These are phyloP conservation scores for Coemansia sp. DNA, from an alignment of 192 early-diverging fungal species.

Conservation along the genomic window DNA sequence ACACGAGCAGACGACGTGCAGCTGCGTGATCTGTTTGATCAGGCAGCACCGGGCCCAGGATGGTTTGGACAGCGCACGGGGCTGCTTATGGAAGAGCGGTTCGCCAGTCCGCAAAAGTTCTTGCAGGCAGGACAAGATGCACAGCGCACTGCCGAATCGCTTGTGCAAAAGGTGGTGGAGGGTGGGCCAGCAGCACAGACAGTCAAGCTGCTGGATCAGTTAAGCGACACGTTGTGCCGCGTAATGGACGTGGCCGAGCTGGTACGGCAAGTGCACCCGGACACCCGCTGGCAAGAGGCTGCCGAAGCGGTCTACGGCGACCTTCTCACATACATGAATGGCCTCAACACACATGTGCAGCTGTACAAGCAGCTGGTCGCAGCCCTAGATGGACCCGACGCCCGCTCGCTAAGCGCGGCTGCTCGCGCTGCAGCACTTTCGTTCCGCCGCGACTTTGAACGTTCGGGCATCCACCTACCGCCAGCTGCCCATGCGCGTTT, in stretches of 20 bases:
- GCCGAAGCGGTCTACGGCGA: constrained; percentile 75
- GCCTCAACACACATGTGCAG: constrained; percentile 86
- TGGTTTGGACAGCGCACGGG: constrained; percentile 53
- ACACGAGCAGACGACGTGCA: constrained; percentile 27
- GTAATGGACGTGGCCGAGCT: constrained; percentile 93
- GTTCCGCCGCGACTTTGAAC: constrained; percentile 90
- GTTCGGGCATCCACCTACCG: constrained; percentile 88
- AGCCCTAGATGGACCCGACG: constrained; percentile 63
- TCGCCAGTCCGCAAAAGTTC: constrained; percentile 46
- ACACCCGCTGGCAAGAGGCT: constrained; percentile 61
- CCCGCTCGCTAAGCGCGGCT: constrained; percentile 58
- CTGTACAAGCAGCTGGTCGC: constrained; percentile 75
- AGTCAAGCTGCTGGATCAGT: constrained; percentile 83
- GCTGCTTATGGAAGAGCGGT: constrained; percentile 50
- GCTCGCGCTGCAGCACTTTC: constrained; percentile 76
- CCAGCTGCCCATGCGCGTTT: constrained; percentile 63
- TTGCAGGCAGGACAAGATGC: constrained; percentile 34
- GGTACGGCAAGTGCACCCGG: constrained; percentile 87
- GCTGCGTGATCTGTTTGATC: constrained; percentile 47
- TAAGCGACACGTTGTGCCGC: constrained; percentile 84
- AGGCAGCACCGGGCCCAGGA: constrained; percentile 40
- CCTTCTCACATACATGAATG: constrained; percentile 84
- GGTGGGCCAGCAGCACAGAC: constrained; percentile 48
- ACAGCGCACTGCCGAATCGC: constrained; percentile 33
- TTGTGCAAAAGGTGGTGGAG: constrained; percentile 25